Base-by-base conservation (phyloP, 495 filamentous ascomycete genomes). In the Penicillium subrubescens region DNA sequence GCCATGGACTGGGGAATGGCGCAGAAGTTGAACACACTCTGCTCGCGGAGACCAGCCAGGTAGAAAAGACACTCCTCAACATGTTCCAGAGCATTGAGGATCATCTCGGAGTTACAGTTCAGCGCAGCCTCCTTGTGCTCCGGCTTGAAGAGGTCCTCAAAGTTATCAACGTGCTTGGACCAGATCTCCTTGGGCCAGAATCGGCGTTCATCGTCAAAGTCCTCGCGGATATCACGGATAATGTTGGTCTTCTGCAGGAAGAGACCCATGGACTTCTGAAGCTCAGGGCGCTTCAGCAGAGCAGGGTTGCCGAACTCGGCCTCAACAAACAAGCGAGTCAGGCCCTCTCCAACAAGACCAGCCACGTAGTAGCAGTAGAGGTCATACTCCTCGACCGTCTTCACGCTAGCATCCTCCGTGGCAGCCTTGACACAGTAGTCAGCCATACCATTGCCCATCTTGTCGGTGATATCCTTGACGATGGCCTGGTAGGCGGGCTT, bases 1-100 rank as follows among this genome's bases (percentile, higher is more conserved):
- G 96, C 95, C 95, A 99, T 99, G 63, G 89, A 81, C 77, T 99
- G 95, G n/a, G 95, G 95, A 68, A 99, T 99, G 48, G 96, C 94
- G 48, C 92, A 92, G 75, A 99, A 99, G 82, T 99, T 98, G 89
- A 99, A 99, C n/a, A 97, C 93, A 75, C 91, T 95, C 80, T 98
- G 95, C 75, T 99, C 95, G 62, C 90, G 92, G 50, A 98, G 84
- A 23, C 93, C 96, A 25, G 96, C 96, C 79, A 99, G 91, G 82
- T 99, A 99, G 81, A 93, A 98, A 10, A 99, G 80, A 77, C 94
- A 97, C 69, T 98, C 92, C 65, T 96, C 92, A 33, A 88, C 92
- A 67, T 97, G 93, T 73, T 87, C 84, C 52, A 99, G 84, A 21
- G 94, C 90, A 60, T 94, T 91, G 43, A 98, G 80, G 23, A 97